Conservation (phyloP, 2,329 filamentous ascomycete genomes). For the Diaporthe velutina region DNA sequence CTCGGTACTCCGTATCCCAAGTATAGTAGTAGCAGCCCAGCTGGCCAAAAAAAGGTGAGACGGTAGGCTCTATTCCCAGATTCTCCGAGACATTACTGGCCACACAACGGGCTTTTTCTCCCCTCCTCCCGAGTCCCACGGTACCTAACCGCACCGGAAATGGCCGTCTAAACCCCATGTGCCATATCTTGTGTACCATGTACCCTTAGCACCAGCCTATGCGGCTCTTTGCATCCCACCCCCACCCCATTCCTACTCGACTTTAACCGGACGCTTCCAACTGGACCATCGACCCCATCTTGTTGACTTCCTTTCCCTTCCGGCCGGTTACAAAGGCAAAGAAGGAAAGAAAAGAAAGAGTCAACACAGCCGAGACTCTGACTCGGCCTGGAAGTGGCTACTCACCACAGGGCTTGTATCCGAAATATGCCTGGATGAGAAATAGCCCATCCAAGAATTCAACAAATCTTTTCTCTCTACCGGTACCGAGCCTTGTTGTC, state of each 20-base stretch:
- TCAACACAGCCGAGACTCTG: constrained; percentile 7
- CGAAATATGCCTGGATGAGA: neutral
- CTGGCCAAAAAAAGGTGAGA: neutral
- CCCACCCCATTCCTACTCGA: constrained; percentile 12
- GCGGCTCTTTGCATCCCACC: constrained; percentile 30
- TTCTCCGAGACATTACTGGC: constrained; percentile 23
- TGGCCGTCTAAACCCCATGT: constrained; percentile 6
- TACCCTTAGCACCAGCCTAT: constrained; percentile 5
- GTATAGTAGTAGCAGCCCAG: neutral
- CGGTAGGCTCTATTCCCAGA: constrained; percentile 1
- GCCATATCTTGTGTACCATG: constrained; percentile 9
- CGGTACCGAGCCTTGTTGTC: neutral
- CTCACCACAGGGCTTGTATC: neutral
- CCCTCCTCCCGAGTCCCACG: no score
- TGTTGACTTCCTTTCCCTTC: constrained; percentile 20
- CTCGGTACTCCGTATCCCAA: no score
- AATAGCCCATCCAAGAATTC: neutral
- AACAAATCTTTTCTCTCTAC: neutral
- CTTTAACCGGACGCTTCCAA: constrained; percentile 23
- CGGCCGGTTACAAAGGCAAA: constrained; percentile 1
- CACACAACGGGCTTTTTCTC: neutral
- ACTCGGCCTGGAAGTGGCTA: neutral
- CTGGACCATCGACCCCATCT: neutral
- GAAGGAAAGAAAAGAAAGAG: neutral
- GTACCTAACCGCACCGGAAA: constrained; percentile 27